A percentile compares a stretch with the other conserved stretches of the same genome.
These are phyloP conservation scores for Coelastrella sp. DNA, from an alignment of 139 green algal genomes.

Conservation along the genomic window DNA sequence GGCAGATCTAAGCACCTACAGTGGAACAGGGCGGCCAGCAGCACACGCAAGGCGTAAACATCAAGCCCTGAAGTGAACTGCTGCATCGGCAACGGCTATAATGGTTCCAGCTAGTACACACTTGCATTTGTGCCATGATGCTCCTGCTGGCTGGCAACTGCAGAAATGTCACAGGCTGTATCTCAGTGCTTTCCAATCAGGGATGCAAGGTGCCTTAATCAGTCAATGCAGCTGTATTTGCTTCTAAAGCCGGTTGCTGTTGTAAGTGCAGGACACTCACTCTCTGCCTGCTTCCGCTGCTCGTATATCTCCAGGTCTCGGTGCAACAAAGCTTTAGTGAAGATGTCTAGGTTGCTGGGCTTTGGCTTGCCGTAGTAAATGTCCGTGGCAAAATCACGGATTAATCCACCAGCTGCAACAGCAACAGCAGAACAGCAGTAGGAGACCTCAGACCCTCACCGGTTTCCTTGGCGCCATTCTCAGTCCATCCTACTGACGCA, in stretches of 20 bases:
- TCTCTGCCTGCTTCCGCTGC: slow-evolving; percentile 33
- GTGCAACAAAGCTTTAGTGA: slow-evolving; percentile 46
- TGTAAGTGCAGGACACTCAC: background rate
- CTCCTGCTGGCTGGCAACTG: no score
- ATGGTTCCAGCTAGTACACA: no score
- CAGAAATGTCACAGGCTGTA: no score
- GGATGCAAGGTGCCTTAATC: background rate
- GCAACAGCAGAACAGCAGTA: background rate
- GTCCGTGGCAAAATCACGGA: slow-evolving; percentile 43
- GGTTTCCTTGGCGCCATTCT: no score
- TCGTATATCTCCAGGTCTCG: slow-evolving; percentile 44
- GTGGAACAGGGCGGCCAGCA: no score
- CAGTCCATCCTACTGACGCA: no score
- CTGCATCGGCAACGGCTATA: no score
- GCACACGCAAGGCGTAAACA: no score
- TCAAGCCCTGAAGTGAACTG: no score
- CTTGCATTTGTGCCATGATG: no score
- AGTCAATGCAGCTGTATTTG: background rate
- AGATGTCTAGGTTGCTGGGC: slow-evolving; percentile 46
- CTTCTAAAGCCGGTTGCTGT: background rate
- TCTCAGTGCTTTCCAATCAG: no score
- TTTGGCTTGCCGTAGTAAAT: slow-evolving; percentile 51
- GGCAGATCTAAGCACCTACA: no score
- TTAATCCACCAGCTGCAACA: slow-evolving; percentile 37
- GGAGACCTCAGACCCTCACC: background rate